Percentiles rank a stretch among this genome's conserved stretches.
phyloP scores from a whole-genome alignment of 1,284 basidiomycete species.

The Ustilago sp. region DNA sequence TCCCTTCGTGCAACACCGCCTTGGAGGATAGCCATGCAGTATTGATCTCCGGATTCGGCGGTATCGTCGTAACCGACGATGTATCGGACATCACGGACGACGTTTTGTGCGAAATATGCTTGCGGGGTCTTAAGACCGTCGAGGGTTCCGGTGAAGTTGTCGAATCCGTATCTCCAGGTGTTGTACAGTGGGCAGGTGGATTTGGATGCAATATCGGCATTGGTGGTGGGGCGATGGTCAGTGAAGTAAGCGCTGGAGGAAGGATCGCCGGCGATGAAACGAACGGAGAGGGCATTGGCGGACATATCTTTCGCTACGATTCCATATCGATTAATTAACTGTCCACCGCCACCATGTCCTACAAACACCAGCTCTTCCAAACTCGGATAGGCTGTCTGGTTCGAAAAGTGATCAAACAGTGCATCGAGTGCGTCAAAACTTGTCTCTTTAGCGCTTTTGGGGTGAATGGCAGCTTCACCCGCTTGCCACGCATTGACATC shows the following conservation, averaged over 20 bases:
- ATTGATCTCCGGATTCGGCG: constrained; percentile 55
- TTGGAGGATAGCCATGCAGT: constrained; percentile 66
- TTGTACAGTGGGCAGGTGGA: constrained; percentile 57
- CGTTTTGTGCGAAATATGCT: constrained; percentile 60
- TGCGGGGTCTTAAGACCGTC: constrained; percentile 45
- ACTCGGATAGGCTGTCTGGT: constrained; percentile 50
- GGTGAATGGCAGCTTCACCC: constrained; percentile 62
- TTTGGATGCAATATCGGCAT: constrained; percentile 49
- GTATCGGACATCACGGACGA: constrained; percentile 62
- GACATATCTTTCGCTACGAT: constrained; percentile 56
- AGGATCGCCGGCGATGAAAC: constrained; percentile 66
- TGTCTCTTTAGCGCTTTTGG: constrained; percentile 45
- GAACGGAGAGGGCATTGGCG: constrained; percentile 31
- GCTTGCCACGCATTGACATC: constrained; percentile 67
- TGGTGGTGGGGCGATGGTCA: constrained; percentile 54
- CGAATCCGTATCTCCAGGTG: constrained; percentile 67
- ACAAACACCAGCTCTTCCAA: constrained; percentile 64
- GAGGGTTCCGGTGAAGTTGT: constrained; percentile 58
- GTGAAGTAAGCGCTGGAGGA: constrained; percentile 63
- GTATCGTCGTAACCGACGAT: constrained; percentile 64
- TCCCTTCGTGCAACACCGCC: constrained; percentile 62
- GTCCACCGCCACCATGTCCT: constrained; percentile 68
- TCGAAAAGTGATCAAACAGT: constrained; percentile 56
- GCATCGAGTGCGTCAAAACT: constrained; percentile 65
- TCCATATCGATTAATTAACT: constrained; percentile 64